phyloP scores from a whole-genome alignment of 164 flowering plant genomes.

The Echeveria elegans region DNA sequence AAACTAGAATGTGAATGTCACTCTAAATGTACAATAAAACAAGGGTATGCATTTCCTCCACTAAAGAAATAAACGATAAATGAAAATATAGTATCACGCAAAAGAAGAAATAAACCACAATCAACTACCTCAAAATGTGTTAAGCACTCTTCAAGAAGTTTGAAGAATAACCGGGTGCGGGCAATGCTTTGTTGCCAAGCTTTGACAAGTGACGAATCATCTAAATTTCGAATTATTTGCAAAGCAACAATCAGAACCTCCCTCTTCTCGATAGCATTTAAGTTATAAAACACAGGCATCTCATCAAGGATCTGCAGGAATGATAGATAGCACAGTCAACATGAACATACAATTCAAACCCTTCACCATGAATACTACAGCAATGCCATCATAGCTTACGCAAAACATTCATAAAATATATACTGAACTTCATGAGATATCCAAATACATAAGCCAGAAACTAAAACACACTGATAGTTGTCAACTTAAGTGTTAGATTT shows the following conservation, averaged over 20 bases:
- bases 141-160: constrained; percentile 88
- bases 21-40: not conserved
- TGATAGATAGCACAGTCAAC: not conserved
- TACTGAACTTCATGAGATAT: not conserved
- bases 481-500: not conserved
- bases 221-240: constrained; percentile 91
- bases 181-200: constrained; percentile 99
- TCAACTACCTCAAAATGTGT: constrained; percentile 72
- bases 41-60: not conserved
- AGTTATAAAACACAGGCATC: constrained; percentile 97
- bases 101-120: not conserved
- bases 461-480: not conserved
- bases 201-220: constrained; percentile 86
- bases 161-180: constrained; percentile 93
- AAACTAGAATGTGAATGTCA: not conserved
- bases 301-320: constrained; percentile 88
- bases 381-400: not conserved
- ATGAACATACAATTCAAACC: too few species aligned
- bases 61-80: not conserved
- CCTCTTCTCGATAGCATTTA: constrained; percentile 83
- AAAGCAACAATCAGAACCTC: constrained; percentile 73
- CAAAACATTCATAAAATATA: not conserved
- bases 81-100: not conserved
- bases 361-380: not conserved
- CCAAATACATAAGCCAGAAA: not conserved